These are phyloP conservation scores for Alternaria sp. DNA, from an alignment of 2,329 filamentous ascomycete species.

Conservation along the genomic window DNA sequence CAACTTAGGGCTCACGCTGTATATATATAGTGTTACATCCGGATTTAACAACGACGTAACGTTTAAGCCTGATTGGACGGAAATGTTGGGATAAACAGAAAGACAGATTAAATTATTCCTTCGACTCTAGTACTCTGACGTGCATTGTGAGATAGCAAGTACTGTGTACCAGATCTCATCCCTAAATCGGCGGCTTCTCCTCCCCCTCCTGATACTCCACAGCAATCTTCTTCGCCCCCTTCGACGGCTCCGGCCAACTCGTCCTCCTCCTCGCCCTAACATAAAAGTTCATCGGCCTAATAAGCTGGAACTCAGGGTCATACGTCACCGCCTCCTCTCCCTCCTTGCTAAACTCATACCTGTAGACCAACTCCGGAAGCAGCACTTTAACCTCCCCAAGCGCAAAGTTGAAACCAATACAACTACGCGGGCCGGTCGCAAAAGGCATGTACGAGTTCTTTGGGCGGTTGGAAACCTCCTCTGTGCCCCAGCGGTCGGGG, in stretches of 20 bases:
- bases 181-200: slow-evolving; percentile 9
- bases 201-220: slow-evolving; percentile 18
- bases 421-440: slow-evolving; percentile 14
- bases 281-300: slow-evolving; percentile 20
- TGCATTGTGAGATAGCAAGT: no score
- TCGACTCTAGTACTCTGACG: no score
- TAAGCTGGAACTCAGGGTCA: slow-evolving; percentile 20
- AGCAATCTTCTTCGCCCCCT: slow-evolving; percentile 15
- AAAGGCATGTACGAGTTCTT: slow-evolving; percentile 22
- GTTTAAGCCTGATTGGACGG: no score
- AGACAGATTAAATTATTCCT: no score
- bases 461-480: slow-evolving; percentile 47
- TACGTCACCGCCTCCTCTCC: slow-evolving; percentile 13
- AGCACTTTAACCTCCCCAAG: slow-evolving; percentile 16
- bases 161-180: no score
- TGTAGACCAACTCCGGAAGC: slow-evolving; percentile 12
- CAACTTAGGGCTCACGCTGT: no score
- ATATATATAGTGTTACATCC: no score
- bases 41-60: no score
- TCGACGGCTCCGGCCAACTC: slow-evolving; percentile 5
- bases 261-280: slow-evolving; percentile 17
- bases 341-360: slow-evolving; percentile 18
- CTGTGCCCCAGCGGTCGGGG: slow-evolving; percentile 65
- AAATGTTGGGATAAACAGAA: no score
- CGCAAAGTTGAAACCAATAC: slow-evolving; percentile 22